Base-by-base conservation (phyloP, 192 early-diverging fungal genomes). In the Coemansia sp. region DNA sequence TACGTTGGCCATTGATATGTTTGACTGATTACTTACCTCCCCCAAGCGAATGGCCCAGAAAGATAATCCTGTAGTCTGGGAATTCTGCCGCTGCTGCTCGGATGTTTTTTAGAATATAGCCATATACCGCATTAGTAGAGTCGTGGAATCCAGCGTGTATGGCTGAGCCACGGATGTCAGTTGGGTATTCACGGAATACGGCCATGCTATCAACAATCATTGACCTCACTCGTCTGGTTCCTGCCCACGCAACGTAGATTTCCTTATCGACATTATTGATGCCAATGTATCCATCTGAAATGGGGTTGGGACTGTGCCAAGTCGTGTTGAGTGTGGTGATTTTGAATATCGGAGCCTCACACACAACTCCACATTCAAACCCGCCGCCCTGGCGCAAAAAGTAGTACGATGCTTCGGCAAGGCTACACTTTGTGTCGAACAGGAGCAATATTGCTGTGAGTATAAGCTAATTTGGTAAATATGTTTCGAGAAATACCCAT, bases 211-310 rank as follows among this genome's bases (percentile, higher is more conserved):
- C 80, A 11, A 73, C 63, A 19, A 75, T 59, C 6, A 74, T 67
- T 37, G 80, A 70, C 36, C 80, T 65, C 34, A 83, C 66, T 10
- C 80, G 50, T 45, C 80, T 62, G 41, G 80, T 83, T 35, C 80
- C 80, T 1, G 80, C 65, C 80, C 80, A 83, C 4, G 66, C 64
- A 53, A 83, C 67, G n/a, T 83, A 83, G 19, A 83, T 72, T 62
- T 83, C 80, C 39, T 74, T 83, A 13, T 77, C 63, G 0, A 59
- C 48, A 3, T 59, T 14, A 41, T 70, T 83, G 21, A 77, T 64
- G 21, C 64, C 80, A 40, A 83, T 70, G 39, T 72, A 83, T 4
- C 80, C 80, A 41, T 83, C 80, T 1, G 80, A 83, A 1, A 74
- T 69, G 0, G 80, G 80, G 14, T 72, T 74, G 2, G 80, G 75